Evolutionary conservation across 148 eudicot species (phyloP).

Genomic region (Limonium bicolor): DNA sequence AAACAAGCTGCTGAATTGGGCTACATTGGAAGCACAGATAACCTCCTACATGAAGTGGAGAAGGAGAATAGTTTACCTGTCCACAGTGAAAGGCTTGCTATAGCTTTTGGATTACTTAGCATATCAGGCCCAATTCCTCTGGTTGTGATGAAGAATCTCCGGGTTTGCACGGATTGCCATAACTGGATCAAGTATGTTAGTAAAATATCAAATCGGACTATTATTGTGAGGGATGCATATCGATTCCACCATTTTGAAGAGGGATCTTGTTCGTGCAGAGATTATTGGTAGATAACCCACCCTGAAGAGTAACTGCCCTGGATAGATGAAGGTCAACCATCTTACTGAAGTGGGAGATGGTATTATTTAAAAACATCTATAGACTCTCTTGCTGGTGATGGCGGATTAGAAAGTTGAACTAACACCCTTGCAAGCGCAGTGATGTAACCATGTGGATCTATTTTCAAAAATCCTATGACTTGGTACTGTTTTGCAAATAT

Average conservation of each 20-base stretch:
- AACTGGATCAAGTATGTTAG: constrained; percentile 69
- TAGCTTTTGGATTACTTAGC: constrained; percentile 63
- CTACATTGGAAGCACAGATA: constrained; percentile 29
- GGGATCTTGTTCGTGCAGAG: constrained; percentile 72
- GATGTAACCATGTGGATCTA: too few relatives aligned
- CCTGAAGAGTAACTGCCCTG: too few relatives aligned
- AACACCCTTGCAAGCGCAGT: too few relatives aligned
- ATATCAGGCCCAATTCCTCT: constrained; percentile 38
- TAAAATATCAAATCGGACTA: constrained; percentile 36
- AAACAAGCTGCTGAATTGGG: constrained; percentile 40
- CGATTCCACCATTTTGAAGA: constrained; percentile 76
- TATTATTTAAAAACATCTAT: too few relatives aligned
- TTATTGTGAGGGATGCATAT: constrained; percentile 68
- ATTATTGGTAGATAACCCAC: constrained; percentile 51
- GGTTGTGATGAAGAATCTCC: constrained; percentile 75
- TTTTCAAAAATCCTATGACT: too few relatives aligned
- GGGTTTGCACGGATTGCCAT: constrained; percentile 87
- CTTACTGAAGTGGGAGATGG: too few relatives aligned
- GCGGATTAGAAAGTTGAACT: too few relatives aligned
- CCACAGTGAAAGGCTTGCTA: constrained; percentile 80
- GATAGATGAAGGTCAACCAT: too few relatives aligned
- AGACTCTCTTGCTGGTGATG: too few relatives aligned
- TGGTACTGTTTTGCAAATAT: too few relatives aligned
- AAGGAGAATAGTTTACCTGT: constrained; percentile 26
- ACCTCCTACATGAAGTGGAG: constrained; percentile 37